Base-by-base conservation (phyloP, 1,284 basidiomycete genomes). In the Puccinia coronata region DNA sequence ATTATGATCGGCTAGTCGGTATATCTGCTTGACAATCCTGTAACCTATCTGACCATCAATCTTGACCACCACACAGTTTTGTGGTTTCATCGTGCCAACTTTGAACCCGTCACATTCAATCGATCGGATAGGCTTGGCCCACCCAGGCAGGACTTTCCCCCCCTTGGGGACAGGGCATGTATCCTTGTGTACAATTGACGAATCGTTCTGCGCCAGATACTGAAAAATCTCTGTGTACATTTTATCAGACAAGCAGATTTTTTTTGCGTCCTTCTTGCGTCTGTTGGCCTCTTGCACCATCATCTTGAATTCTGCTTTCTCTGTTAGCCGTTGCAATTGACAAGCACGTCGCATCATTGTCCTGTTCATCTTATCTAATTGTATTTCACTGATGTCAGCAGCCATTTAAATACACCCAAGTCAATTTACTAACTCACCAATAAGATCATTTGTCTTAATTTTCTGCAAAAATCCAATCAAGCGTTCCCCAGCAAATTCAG, bases 391-490 rank as follows among this genome's bases (percentile, higher is more conserved):
- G n/a, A n/a, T n/a, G n/a, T n/a, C n/a, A n/a, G n/a, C 6, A 41
- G 28, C 36, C 34, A 65, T 65, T 28, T 65, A 65, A 2, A 65
- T 16, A 65, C 20, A 65, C 18, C 41, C 39, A 43, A 39, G 12
- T 39, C 61, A 65, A 11, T n/a, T n/a, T n/a, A n/a, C n/a, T 9
- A 65, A 79, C 76, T 55, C 6, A 79, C 65, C 63, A 70, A 79
- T 65, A 36, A 43, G 53, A 18, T 65, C 16, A 55, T 79, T 79
- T 34, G 76, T 79, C 6, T 69, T 69, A n/a, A 79, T 79, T 39
- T 70, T 79, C 25, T 79, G 63, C 20, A 79, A 79, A 25, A 70
- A 47, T 14, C 76, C 76, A 31, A 79, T 70, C 12, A 79, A 25
- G 18, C 65, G 31, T 41, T 79, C 65, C 5, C 63, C 76, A 11